These are phyloP conservation scores for Lichtheimia ornata DNA, from an alignment of 371 early-diverging fungal genomes.

Conservation along the genomic window DNA sequence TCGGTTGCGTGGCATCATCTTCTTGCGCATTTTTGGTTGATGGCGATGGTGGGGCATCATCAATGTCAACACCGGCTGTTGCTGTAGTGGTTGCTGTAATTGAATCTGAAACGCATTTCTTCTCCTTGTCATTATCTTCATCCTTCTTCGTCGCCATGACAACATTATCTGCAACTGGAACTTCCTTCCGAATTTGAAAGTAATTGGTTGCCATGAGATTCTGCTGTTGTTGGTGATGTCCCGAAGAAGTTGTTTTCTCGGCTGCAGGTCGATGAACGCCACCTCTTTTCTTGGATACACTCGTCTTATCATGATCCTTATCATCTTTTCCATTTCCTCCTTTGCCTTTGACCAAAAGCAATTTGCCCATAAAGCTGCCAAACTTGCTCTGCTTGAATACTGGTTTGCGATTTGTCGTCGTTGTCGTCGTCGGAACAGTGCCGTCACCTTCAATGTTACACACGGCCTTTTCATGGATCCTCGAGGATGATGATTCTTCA, in stretches of 20 bases:
- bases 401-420: constrained; percentile 1
- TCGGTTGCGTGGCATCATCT: neutral
- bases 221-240: no score
- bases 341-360: constrained; percentile 18
- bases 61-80: neutral
- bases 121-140: neutral
- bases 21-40: neutral
- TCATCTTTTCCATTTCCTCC: neutral
- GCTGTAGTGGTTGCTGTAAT: neutral
- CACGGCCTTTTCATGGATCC: neutral
- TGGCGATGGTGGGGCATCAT: neutral
- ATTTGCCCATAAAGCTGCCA: constrained; percentile 38
- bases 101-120: constrained; percentile 7
- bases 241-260: no score
- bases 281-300: neutral
- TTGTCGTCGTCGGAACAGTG: neutral
- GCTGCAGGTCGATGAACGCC: no score
- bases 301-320: neutral
- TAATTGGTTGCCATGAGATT: no score
- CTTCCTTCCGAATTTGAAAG: no score
- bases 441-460: neutral
- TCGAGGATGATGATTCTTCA: neutral
- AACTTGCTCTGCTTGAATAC: constrained; percentile 17
- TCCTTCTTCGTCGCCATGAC: neutral
- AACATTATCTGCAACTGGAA: no score